Evolutionary conservation across 176 grass and related monocot genomes (phyloP), one percentile per base, ranked within the genome.

Genomic region (Bothriochloa decipiens): DNA sequence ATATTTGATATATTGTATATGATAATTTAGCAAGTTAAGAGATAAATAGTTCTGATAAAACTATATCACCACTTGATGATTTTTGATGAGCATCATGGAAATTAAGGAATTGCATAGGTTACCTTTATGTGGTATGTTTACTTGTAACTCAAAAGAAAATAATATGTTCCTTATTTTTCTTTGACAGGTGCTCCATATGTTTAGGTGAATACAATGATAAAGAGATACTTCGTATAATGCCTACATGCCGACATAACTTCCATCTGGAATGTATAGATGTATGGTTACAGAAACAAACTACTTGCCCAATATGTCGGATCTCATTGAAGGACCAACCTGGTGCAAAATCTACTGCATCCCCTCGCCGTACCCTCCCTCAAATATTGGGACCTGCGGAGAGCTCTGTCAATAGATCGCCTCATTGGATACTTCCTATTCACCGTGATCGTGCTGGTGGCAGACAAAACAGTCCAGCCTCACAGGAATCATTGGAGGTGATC

Each of bases 141-240:
- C 78, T 75, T 86, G 33, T 25, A 79, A 70, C 12, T 75, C 28
- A 29, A 33, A 70, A 53, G 11, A 27, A 65, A 70, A 12, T 77
- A 53, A 82, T 26, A 42, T 13, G n/a, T 62, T 68, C 18, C 17
- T 52, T 68, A 6, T 83, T 84, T 85, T 86, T 68, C 37, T 72
- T 77, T 39, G 25, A 23, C 77, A 98, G 96, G 87, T 98, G 96
- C 75, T 93, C 96, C 35, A 98, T 98, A 83, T 98, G 96, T 82
- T 92, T 98, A 82, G 91, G 96, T 29, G 96, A 98, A 81, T 98
- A 98, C 81, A 80, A 76, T 71, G 96, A 98, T 70, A 95, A 85
- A 88, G 91, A 98, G 70, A 90, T 92, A 57, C 89, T 98, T 66
- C 96, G 96, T 3, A 81, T 98, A 74, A 93, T 98, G 87, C 96